Evolutionary conservation across 2,329 filamentous ascomycete species (phyloP), one percentile per base, ranked within the genome.

Genomic region (Pestalotiopsis sp.): DNA sequence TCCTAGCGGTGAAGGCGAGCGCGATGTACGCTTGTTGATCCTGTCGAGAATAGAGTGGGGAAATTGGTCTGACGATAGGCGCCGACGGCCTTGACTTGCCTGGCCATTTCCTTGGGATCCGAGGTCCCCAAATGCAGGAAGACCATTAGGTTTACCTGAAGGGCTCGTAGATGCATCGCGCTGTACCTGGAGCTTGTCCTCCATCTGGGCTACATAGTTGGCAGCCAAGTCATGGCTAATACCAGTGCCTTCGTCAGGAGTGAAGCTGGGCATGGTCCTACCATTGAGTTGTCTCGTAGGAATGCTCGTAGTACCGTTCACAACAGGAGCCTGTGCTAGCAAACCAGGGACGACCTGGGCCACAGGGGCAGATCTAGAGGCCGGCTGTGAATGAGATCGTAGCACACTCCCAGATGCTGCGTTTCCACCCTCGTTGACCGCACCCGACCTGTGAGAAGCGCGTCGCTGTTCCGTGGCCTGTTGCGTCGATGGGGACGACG

Each of bases 341-440:
- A 79, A 77, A 41, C 69, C 74, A 67, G 74, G 79, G 71, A 68
- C 68, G 69, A 68, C 75, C 69, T 74, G 82, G 39, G 73, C 78
- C 71, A 61, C 78, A 74, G 72, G 70, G 72, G 81, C 77, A 2
- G 81, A 75, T 39, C 87, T 82, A 41, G 87, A 85, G 2, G 89
- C 89, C 27, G 89, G 89, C 75, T 91, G 89, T n/a, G 89, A 91
- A 75, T 91, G 89, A 31, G 89, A 91, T 71, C 89, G 84, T 70
- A 90, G 77, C n/a, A 87, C 82, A 72, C 88, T 87, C 67, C 82
- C 86, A 31, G 87, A 83, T 65, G 84, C 79, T 49, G 82, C 78
- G 20, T 80, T 75, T 11, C 83, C 83, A 14, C 83, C 77, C 45
- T 90, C 88, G 27, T 83, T 85, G 17, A 84, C 80, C 27, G 82